Conservation (phyloP, 148 eudicot genomes). For the Silene uniflora region DNA sequence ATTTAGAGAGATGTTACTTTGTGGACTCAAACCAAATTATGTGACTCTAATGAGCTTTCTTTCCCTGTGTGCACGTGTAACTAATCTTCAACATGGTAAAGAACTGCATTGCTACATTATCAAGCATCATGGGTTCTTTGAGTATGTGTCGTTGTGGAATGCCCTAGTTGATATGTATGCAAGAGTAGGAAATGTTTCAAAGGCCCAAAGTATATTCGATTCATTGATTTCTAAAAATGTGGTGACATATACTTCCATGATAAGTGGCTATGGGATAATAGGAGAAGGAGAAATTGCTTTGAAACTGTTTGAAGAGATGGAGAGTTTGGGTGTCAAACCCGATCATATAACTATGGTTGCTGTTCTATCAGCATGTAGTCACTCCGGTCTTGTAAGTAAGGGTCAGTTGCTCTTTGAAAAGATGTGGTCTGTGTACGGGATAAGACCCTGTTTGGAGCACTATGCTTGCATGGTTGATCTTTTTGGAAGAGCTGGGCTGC, state of each 20-base stretch:
- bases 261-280: conserved; percentile 66
- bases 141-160: conserved; percentile 53
- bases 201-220: conserved; percentile 57
- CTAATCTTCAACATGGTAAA: conserved; percentile 70
- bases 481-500: conserved; percentile 72
- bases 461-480: conserved; percentile 82
- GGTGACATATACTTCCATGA: conserved; percentile 72
- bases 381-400: conserved; percentile 64
- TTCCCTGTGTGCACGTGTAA: conserved; percentile 65
- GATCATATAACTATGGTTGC: conserved; percentile 74
- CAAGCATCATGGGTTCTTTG: conserved; percentile 44
- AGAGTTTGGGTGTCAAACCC: conserved; percentile 45
- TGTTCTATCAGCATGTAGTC: conserved; percentile 77
- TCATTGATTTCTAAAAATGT: conserved; percentile 45
- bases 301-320: conserved; percentile 68
- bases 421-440: conserved; percentile 49
- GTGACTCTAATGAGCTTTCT: conserved; percentile 72
- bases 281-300: conserved; percentile 63
- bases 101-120: conserved; percentile 69
- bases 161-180: conserved; percentile 75
- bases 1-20: conserved; percentile 69
- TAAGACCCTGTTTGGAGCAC: conserved; percentile 66
- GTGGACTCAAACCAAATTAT: conserved; percentile 58
- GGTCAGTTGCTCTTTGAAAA: conserved; percentile 55
- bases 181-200: conserved; percentile 54